Conservation (phyloP, 2,329 filamentous ascomycete genomes). For the Trichoderma sp. region DNA sequence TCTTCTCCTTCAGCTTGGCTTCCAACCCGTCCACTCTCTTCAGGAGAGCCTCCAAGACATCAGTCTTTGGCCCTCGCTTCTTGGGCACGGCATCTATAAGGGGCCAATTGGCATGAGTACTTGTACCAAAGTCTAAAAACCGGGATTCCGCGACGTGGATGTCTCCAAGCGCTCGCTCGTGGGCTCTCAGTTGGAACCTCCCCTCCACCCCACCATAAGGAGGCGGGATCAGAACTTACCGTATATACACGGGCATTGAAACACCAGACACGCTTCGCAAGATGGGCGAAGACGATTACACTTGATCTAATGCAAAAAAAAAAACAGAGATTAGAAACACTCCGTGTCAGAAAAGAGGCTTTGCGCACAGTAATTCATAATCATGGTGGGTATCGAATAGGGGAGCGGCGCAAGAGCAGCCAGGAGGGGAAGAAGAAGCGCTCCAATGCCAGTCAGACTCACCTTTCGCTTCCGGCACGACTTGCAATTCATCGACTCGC, state of each 20-base stretch:
- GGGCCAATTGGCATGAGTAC: background rate
- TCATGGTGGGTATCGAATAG: conserved; percentile 16
- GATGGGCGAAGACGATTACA: conserved; percentile 83
- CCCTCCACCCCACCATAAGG: background rate
- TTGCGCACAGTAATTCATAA: background rate
- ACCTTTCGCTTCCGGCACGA: conserved; percentile 93
- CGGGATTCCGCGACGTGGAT: background rate
- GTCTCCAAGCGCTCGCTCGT: background rate
- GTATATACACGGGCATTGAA: conserved; percentile 86
- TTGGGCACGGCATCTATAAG: conserved; percentile 76
- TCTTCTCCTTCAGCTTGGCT: conserved; percentile 74
- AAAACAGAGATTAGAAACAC: background rate
- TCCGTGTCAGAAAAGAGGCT: background rate
- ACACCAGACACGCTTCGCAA: conserved; percentile 87
- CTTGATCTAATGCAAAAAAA: conserved; percentile 69
- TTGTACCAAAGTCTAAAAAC: background rate
- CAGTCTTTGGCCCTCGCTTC: conserved; percentile 87
- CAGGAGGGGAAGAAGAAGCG: background rate
- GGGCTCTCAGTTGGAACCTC: background rate
- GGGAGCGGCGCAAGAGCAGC: background rate
- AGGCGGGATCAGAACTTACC: conserved; percentile 57
- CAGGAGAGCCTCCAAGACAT: conserved; percentile 80
- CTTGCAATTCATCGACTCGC: conserved; percentile 95
- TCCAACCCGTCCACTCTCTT: conserved; percentile 87
- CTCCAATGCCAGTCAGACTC: conserved; percentile 34